Base-by-base conservation (phyloP, 805 yeast species). In the Wickerhamomyces sydowiorum region DNA sequence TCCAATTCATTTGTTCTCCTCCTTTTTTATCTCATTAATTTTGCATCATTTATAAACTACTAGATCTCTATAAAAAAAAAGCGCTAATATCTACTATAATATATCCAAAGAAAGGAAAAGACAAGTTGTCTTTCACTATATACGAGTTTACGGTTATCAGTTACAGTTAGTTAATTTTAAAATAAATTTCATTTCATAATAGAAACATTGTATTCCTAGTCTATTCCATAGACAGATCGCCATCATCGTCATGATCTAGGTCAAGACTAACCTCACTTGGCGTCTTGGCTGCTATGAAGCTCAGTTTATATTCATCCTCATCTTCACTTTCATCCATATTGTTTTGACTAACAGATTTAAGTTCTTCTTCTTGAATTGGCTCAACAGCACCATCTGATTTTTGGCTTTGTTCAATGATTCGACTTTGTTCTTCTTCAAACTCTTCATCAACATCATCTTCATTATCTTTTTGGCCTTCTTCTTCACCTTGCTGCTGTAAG, bases 401-500 rank as follows among this genome's bases (percentile, higher is more conserved):
- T 15, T 23, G 14, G 14, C 22, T 24, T 10, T 35, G 14, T 36
- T 25, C 31, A 13, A 36, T 19, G 9, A 30, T 35, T 25, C 36
- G 31, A 30, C 30, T 39, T 19, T 39, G 40, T 28, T 54, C 61
- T 23, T 48, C 50, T n/a, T 51, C 59, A 24, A 45, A 36, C 8
- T 50, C 59, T 25, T 51, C 56, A n/a, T 47, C 45, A 18, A 37
- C 29, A 20, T 44, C 48, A 17, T 42, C 47, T 7, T 43, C 34
- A 28, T 38, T 22, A 3, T 33, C 40, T 7, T 41, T 36, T n/a
- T 43, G 51, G 6, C 43, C 55, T 12, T 49, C 54, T 3, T 45
- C 52, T 8, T 47, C 49, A n/a, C 49, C 52, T n/a, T 39, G 47
- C 15, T 46, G 45, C 37, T 56, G 57, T 38, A 55, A 17, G 25